Percentiles rank a stretch among this genome's conserved stretches.
Evolutionary conservation across 257 asterid species (phyloP).

Genomic region (Nicotiana knightiana): DNA sequence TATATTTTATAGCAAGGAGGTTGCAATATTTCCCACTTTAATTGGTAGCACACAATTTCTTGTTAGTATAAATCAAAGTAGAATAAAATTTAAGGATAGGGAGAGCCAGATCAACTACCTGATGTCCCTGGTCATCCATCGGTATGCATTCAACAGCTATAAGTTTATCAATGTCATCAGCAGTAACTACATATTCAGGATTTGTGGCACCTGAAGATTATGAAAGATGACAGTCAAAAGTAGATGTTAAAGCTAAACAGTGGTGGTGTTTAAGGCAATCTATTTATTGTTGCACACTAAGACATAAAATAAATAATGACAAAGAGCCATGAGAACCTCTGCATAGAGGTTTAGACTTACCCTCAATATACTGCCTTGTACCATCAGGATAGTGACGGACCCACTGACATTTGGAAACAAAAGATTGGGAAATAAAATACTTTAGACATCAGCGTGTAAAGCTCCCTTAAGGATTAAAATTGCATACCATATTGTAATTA

Average conservation of each 20-base stretch:
- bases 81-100: neutral
- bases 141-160: slow-evolving; percentile 99
- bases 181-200: slow-evolving; percentile 90
- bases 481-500: neutral
- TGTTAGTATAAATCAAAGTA: neutral
- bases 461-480: neutral
- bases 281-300: neutral
- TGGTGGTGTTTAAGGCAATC: neutral
- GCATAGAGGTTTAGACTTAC: slow-evolving; percentile 30
- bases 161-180: slow-evolving; percentile 89
- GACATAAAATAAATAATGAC: neutral
- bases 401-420: slow-evolving; percentile 55
- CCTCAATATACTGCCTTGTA: slow-evolving; percentile 92
- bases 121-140: slow-evolving; percentile 95
- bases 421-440: slow-evolving; percentile 10
- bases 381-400: slow-evolving; percentile 99
- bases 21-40: neutral
- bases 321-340: neutral
- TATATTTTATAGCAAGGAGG: neutral
- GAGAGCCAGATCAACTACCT: slow-evolving; percentile 34
- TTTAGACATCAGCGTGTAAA: slow-evolving; percentile 9
- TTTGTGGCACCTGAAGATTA: slow-evolving; percentile 84
- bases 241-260: slow-evolving; percentile 6
- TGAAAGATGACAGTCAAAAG: neutral
- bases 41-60: neutral